Conservation (phyloP, 208 protist species). For the Hexamita inflata region DNA sequence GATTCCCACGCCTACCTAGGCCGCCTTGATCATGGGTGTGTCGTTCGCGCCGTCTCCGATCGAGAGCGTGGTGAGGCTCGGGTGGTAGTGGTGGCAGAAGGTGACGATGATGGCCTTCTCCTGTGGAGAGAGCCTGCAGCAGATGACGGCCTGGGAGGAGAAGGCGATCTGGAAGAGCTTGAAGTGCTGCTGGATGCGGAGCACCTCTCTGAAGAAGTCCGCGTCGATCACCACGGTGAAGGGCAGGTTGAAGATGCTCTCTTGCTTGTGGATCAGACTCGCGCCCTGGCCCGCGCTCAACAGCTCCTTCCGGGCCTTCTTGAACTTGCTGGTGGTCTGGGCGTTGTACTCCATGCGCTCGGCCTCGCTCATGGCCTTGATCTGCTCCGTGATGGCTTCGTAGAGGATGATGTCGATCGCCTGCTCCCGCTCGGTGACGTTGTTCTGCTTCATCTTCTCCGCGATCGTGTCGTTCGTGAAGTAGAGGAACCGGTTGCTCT, state of each 20-base stretch:
- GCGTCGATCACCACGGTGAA: constrained; percentile 6
- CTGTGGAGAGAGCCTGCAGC: constrained; percentile 13
- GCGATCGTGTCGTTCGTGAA: background rate
- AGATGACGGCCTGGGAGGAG: background rate
- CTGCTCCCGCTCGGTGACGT: background rate
- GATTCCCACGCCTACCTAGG: constrained; percentile 34
- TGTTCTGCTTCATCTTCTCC: background rate
- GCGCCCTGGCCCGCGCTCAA: no score
- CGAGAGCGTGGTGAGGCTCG: constrained; percentile 14
- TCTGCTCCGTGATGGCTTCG: background rate
- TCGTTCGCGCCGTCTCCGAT: constrained; percentile 41
- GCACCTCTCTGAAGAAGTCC: constrained; percentile 4
- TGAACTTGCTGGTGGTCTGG: no score
- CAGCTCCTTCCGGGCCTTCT: no score
- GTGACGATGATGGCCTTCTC: constrained; percentile 22
- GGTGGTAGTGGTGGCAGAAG: background rate
- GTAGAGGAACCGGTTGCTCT: background rate
- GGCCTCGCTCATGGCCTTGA: no score
- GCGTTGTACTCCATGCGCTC: no score
- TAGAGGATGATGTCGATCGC: background rate
- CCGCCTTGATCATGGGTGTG: constrained; percentile 33
- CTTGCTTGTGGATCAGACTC: no score
- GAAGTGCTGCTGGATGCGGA: background rate
- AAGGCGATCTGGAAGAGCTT: background rate
- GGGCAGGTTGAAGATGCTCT: background rate